Percentiles rank a stretch among this genome's conserved stretches.
These are phyloP conservation scores for Baorangia bicolor DNA, from an alignment of 768 basidiomycete species.

Conservation along the genomic window DNA sequence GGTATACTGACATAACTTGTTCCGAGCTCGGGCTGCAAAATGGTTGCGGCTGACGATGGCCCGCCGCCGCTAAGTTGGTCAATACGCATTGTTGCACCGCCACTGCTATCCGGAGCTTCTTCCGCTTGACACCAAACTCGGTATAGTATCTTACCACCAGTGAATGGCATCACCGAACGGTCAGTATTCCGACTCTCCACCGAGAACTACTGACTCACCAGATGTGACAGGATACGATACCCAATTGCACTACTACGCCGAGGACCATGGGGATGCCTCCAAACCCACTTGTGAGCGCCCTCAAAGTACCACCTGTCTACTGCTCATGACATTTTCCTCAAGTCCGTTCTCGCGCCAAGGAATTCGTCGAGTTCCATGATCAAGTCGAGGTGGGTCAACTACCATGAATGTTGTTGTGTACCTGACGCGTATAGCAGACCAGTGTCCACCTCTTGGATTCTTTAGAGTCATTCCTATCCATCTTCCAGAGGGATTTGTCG, in stretches of 20 bases:
- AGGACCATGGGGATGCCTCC: background rate
- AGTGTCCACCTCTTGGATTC: conserved; percentile 84
- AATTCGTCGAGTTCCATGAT: conserved; percentile 87
- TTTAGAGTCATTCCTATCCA: conserved; percentile 87
- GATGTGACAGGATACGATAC: conserved; percentile 9
- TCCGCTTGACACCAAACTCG: background rate
- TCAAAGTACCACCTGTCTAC: background rate
- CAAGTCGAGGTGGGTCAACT: conserved; percentile 70
- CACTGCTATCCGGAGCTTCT: background rate
- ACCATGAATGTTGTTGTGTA: background rate
- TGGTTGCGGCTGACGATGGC: conserved; percentile 8
- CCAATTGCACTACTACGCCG: background rate
- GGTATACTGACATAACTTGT: background rate
- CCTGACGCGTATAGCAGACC: conserved; percentile 49
- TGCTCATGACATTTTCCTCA: background rate
- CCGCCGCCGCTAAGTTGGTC: background rate
- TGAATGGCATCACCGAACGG: conserved; percentile 15
- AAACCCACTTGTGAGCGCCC: conserved; percentile 18
- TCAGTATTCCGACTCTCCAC: background rate
- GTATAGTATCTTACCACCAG: background rate
- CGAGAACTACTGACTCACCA: background rate
- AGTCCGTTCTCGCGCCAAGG: conserved; percentile 47
- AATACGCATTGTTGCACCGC: conserved; percentile 4
- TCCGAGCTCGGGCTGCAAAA: background rate
- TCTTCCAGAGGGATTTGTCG: conserved; percentile 92